These are phyloP conservation scores for Daldinia vernicosa DNA, from an alignment of 495 filamentous ascomycete genomes.

Conservation along the genomic window DNA sequence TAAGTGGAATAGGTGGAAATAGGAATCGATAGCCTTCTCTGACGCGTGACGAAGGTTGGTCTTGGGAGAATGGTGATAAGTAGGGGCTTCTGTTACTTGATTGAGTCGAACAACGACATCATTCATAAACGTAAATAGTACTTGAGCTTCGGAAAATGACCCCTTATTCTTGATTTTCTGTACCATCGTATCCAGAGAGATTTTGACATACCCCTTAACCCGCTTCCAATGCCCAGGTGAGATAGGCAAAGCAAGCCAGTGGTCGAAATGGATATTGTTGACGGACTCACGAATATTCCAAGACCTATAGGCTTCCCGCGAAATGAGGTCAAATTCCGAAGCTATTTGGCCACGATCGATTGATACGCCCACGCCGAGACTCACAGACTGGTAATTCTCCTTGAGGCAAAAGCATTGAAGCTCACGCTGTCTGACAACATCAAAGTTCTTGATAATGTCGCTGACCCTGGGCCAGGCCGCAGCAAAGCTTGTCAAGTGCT, in stretches of 20 bases:
- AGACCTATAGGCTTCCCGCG: conserved; percentile 48
- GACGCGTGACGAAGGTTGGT: conserved; percentile 58
- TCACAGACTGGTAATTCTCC: conserved; percentile 48
- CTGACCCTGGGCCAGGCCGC: conserved; percentile 52
- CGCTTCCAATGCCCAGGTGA: conserved; percentile 56
- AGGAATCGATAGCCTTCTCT: conserved; percentile 62
- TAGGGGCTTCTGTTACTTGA: conserved; percentile 26
- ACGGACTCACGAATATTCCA: conserved; percentile 50
- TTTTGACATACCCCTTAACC: conserved; percentile 41
- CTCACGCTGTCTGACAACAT: conserved; percentile 57
- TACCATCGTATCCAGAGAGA: conserved; percentile 33
- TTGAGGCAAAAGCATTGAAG: conserved; percentile 63
- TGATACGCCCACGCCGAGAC: conserved; percentile 58
- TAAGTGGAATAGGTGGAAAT: conserved; percentile 64
- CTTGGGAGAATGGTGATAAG: conserved; percentile 14
- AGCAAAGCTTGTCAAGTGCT: conserved; percentile 51
- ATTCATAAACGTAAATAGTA: conserved; percentile 63
- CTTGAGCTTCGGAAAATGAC: conserved; percentile 35
- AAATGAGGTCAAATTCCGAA: conserved; percentile 62
- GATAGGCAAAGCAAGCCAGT: conserved; percentile 61
- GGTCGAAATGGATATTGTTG: conserved; percentile 50
- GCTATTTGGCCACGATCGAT: conserved; percentile 36
- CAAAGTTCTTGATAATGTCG: conserved; percentile 47
- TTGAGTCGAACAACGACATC: conserved; percentile 61
- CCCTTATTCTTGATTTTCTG: conserved; percentile 22